phyloP scores from a whole-genome alignment of 176 grass and related monocot species.

The Juncus inflexus region DNA sequence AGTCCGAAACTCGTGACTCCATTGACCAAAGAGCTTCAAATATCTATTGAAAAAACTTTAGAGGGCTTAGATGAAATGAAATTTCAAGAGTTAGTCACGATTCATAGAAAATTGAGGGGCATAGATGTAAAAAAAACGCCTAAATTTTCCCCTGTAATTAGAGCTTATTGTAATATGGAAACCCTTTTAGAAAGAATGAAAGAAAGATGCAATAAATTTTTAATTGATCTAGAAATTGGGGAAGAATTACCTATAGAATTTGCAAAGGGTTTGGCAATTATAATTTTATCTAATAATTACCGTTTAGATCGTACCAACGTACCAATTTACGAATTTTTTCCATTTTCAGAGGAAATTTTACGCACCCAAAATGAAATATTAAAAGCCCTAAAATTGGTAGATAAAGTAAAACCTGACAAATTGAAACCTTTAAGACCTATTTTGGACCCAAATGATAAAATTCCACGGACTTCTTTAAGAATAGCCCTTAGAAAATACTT shows the following conservation, averaged over 20 bases:
- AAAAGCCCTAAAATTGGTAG: conserved; percentile 30
- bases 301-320: conserved; percentile 26
- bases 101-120: conserved; percentile 30
- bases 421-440: conserved; percentile 26
- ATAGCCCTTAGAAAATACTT: conserved; percentile 34
- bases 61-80: conserved; percentile 31
- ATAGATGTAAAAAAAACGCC: conserved; percentile 3
- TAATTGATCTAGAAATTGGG: conserved; percentile 15
- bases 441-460: conserved; percentile 29
- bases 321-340: conserved; percentile 25
- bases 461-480: conserved; percentile 23
- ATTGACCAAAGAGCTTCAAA: conserved; percentile 3
- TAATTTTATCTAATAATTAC: conserved; percentile 29
- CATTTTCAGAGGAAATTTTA: conserved; percentile 28
- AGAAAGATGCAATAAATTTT: not conserved
- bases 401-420: conserved; percentile 16
- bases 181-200: conserved; percentile 18
- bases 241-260: conserved; percentile 30
- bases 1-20: conserved; percentile 11
- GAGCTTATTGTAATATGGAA: conserved; percentile 3
- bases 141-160: conserved; percentile 26
- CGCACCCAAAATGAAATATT: conserved; percentile 29
- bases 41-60: conserved; percentile 29
- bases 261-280: conserved; percentile 31
- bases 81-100: conserved; percentile 30